Evolutionary conservation across 228 moss, liverwort and hornwort genomes (phyloP), one percentile per base, ranked within the genome.

Genomic region (Sphagnum fallax): DNA sequence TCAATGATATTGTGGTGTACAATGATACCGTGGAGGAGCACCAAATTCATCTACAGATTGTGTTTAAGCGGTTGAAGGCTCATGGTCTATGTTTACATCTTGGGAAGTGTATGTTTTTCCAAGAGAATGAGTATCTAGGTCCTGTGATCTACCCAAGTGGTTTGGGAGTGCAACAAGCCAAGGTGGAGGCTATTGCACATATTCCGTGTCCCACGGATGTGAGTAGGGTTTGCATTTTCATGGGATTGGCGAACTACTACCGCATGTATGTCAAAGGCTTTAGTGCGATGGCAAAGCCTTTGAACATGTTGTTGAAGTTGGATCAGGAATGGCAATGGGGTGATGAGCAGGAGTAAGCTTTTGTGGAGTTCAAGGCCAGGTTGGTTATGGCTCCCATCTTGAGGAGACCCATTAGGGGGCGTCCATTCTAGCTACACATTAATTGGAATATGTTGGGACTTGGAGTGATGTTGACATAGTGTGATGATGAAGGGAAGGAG

Each of bases 91-190:
- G 52, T 60, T 18, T 67, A 5, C 73, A 67, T 59, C 50, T 9
- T 16, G n/a, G 67, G 5, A 72, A 72, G 51, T 72, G 65, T 49
- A 55, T 58, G 11, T 72, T 65, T 52, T 72, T 72, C 15, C 15
- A 50, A 0, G 47, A 57, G 10, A 0, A 8, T 65, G 67, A 67
- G 48, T 73, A 73, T 52, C 18, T 67, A 60, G 73, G 59, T 14
- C 57, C 61, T 15, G 51, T 32, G 5, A 73, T 73, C 12, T 73
- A 60, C n/a, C 73, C 49, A 59, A 0, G 73, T 1, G 60, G 73
- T 50, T 51, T 67, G 12, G 65, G 72, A 14, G 66, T 72, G 4
- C 63, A 72, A 16, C 47, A 72, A 55, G 6, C 48, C 4, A 69
- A 58, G 74, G 69, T 75, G 52, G 63, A 64, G 5, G 73, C 74